These are phyloP conservation scores for Pythium biforme DNA, from an alignment of 352 stramenopile species.

Conservation along the genomic window DNA sequence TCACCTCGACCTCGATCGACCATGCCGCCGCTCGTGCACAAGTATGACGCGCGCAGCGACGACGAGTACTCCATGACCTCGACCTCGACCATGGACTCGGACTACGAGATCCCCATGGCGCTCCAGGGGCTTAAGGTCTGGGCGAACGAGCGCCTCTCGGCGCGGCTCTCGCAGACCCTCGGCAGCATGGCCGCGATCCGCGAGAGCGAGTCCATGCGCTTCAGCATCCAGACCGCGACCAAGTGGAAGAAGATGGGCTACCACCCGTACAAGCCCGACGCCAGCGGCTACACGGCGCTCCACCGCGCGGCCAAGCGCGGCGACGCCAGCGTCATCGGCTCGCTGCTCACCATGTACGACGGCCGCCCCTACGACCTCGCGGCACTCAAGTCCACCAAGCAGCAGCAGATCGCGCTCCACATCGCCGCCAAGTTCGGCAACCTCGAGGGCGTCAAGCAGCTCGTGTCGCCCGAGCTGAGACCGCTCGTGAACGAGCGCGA, in stretches of 20 bases:
- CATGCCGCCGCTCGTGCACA: conserved; percentile 21
- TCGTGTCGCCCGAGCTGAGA: conserved; percentile 58
- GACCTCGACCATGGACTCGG: conserved; percentile 82
- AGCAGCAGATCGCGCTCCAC: conserved; percentile 78
- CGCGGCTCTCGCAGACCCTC: conserved; percentile 57
- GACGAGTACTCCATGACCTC: conserved; percentile 75
- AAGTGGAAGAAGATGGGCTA: conserved; percentile 88
- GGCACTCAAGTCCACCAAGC: conserved; percentile 61
- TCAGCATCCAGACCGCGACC: conserved; percentile 69
- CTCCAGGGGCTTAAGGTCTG: conserved; percentile 62
- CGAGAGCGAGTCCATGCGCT: conserved; percentile 77
- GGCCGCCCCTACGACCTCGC: conserved; percentile 65
- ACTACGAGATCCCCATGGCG: conserved; percentile 77
- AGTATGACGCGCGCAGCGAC: conserved; percentile 31
- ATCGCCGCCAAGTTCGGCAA: conserved; percentile 83
- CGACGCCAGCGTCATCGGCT: conserved; percentile 61
- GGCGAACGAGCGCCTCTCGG: conserved; percentile 67
- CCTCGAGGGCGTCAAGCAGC: conserved; percentile 48
- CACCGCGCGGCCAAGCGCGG: conserved; percentile 74
- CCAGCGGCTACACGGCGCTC: conserved; percentile 75
- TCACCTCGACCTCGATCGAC: neutral
- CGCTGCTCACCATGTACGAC: conserved; percentile 81
- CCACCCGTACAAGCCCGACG: conserved; percentile 79
- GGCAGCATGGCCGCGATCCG: conserved; percentile 65
- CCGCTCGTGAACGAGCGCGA: conserved; percentile 59